Evolutionary conservation across 2,329 filamentous ascomycete genomes (phyloP), one percentile per base, ranked within the genome.

Genomic region (Colletotrichum eremochloae): DNA sequence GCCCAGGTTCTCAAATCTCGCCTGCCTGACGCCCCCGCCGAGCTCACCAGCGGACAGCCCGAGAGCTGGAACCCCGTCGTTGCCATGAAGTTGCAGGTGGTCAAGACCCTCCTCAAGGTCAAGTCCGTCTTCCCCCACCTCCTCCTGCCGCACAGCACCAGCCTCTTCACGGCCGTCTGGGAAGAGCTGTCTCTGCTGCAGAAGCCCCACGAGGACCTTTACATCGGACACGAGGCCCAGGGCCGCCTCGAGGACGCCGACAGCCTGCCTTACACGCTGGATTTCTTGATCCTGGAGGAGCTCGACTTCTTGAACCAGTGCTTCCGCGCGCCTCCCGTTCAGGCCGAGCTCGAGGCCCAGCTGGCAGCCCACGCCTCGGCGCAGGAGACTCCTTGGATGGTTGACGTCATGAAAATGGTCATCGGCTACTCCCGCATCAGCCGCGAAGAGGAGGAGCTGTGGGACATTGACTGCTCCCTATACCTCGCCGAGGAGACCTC

Each of bases 401-500:
- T 93, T 44, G 93, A 97, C 77, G 91, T 98, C 29, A 93, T 98
- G 90, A 93, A 93, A 80, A 88, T 98, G 75, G 90, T 95, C 12
- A 91, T 95, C 29, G 90, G 91, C 1, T 98, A 97, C 82, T 92
- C 95, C 15, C 94, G 96, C 75, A 97, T 99, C 76, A 95, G 93
- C 2, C 91, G 90, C 38, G 96, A 99, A 81, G 96, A 98, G 79
- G 94, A 98, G 82, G 94, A 94, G 9, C 84, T 99, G 12, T 99
- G 96, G 96, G 94, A 98, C 76, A 94, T 98, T 74, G 96, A 99
- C 81, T 93, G 97, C 76, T 98, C 97, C 71, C 89, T 99, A 2
- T 99, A 97, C 82, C 87, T 99, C 58, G 96, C 95, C 0, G 96
- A 99, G 82, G 96, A 98, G 83, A 96, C 94, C 2, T 96, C 95